Conservation (phyloP, 208 protist genomes). For the Trichomonas gallinae region DNA sequence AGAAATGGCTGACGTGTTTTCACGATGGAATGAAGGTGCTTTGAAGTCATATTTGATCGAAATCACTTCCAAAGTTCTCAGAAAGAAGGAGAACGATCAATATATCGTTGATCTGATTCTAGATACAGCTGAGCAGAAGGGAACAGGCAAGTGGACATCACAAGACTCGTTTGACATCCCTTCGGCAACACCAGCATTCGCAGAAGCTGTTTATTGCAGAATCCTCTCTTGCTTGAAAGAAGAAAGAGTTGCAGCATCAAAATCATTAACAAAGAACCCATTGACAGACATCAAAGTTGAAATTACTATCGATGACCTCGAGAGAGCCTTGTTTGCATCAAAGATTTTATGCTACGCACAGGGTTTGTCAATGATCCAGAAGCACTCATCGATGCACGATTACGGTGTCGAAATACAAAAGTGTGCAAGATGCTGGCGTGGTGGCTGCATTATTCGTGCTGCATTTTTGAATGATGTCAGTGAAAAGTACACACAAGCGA, state of each 20-base stretch:
- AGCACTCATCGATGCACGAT: slow-evolving; percentile 33
- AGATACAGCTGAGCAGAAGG: slow-evolving; percentile 84
- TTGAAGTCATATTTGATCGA: slow-evolving; percentile 90
- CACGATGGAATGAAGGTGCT: slow-evolving; percentile 75
- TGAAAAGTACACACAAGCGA: slow-evolving; percentile 50
- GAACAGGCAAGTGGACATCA: slow-evolving; percentile 82
- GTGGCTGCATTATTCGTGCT: slow-evolving; percentile 71
- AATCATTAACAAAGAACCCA: slow-evolving; percentile 21
- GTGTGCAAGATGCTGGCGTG: slow-evolving; percentile 65
- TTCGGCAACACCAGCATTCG: slow-evolving; percentile 33
- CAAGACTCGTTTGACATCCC: slow-evolving; percentile 53
- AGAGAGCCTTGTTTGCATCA: slow-evolving; percentile 46
- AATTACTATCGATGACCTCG: not conserved
- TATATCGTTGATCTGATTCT: slow-evolving; percentile 79
- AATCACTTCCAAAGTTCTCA: slow-evolving; percentile 80
- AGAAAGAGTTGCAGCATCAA: slow-evolving; percentile 56
- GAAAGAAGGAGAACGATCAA: slow-evolving; percentile 60
- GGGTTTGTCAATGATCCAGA: slow-evolving; percentile 47
- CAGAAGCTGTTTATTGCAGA: slow-evolving; percentile 36
- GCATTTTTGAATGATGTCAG: slow-evolving; percentile 60
- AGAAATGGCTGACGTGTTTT: slow-evolving; percentile 68
- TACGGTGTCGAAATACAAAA: slow-evolving; percentile 57
- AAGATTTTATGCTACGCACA: slow-evolving; percentile 67
- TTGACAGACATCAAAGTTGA: not conserved
- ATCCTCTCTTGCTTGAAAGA: slow-evolving; percentile 62